These are phyloP conservation scores for Fusarium bulbicola DNA, from an alignment of 2,329 filamentous ascomycete genomes.

Conservation along the genomic window DNA sequence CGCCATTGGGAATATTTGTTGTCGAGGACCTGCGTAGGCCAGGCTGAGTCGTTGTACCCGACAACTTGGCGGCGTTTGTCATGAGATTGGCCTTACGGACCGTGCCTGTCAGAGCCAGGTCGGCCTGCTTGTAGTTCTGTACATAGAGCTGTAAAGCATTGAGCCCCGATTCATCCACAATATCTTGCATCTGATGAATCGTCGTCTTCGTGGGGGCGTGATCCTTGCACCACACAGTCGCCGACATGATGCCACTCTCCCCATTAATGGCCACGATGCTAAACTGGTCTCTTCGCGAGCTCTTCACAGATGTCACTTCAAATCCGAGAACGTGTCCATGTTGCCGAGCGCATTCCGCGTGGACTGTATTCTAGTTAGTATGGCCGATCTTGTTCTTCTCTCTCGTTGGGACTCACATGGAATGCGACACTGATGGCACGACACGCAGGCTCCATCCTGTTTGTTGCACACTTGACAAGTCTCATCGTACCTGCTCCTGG, in stretches of 20 bases:
- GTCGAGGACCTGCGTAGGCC: slow-evolving; percentile 66
- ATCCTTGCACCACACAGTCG: slow-evolving; percentile 90
- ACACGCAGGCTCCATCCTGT: slow-evolving; percentile 79
- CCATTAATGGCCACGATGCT: slow-evolving; percentile 82
- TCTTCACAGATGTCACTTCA: slow-evolving; percentile 89
- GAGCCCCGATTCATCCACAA: slow-evolving; percentile 73
- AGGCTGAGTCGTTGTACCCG: slow-evolving; percentile 45
- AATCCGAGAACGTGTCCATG: slow-evolving; percentile 87
- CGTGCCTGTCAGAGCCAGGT: slow-evolving; percentile 88
- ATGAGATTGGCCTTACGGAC: slow-evolving; percentile 89
- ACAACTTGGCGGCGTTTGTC: slow-evolving; percentile 68
- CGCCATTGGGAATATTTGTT: slow-evolving; percentile 49
- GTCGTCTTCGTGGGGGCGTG: slow-evolving; percentile 77
- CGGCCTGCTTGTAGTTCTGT: slow-evolving; percentile 92
- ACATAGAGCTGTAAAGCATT: slow-evolving; percentile 89
- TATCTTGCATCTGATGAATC: slow-evolving; percentile 82
- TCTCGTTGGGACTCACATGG: slow-evolving; percentile 51
- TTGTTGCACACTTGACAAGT: slow-evolving; percentile 86
- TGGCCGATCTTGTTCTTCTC: neutral
- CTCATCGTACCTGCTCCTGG: slow-evolving; percentile 76
- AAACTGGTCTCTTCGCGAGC: slow-evolving; percentile 82
- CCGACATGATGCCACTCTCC: slow-evolving; percentile 84
- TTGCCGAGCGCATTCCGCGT: slow-evolving; percentile 90
- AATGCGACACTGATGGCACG: slow-evolving; percentile 77
- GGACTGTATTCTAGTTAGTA: slow-evolving; percentile 62